These are phyloP conservation scores for Zizania palustris DNA, from an alignment of 202 grass and related monocot species.

Conservation along the genomic window DNA sequence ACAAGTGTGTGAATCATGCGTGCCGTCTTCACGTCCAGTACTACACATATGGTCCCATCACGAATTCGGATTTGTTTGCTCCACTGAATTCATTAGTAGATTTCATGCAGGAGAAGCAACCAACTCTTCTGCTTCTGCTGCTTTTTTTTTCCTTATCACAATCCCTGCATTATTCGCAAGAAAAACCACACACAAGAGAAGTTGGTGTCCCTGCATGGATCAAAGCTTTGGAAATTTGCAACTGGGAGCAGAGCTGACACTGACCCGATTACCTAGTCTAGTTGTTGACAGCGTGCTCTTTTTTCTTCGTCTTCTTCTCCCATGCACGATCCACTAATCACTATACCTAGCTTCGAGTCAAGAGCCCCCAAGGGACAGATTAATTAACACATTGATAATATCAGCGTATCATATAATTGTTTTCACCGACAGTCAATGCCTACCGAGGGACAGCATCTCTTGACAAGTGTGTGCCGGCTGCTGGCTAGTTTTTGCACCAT, in stretches of 20 bases:
- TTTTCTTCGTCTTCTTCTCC: background rate
- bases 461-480: slow-evolving; percentile 33
- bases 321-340: background rate
- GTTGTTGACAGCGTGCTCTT: background rate
- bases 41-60: background rate
- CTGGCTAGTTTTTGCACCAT: slow-evolving; percentile 36
- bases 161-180: background rate
- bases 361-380: slow-evolving; percentile 32
- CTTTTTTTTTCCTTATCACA: too few species aligned
- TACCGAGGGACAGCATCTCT: slow-evolving; percentile 58
- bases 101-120: background rate
- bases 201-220: background rate
- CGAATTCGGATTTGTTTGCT: background rate
- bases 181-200: background rate
- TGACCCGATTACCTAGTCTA: background rate
- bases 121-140: background rate
- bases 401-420: background rate
- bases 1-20: background rate
- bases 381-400: slow-evolving; percentile 18
- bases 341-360: slow-evolving; percentile 30
- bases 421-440: slow-evolving; percentile 44
- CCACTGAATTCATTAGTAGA: background rate
- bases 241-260: background rate
- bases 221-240: background rate
- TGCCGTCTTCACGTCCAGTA: background rate